A percentile compares a stretch with the other conserved stretches of the same genome.
phyloP scores from a whole-genome alignment of 352 stramenopile genomes.

The Phytophthora ramorum region DNA sequence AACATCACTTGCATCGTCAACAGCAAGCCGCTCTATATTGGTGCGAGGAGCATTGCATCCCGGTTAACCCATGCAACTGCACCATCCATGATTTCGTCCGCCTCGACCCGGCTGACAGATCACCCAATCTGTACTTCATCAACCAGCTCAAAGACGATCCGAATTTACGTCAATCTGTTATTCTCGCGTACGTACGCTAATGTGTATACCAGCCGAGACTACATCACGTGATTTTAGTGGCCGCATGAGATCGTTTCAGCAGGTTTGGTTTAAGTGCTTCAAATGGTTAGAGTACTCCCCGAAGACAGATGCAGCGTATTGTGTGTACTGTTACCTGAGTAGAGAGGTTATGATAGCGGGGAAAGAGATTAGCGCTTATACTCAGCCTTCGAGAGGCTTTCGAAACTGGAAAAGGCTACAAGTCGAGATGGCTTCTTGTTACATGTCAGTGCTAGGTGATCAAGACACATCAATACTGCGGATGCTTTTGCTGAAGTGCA shows the following conservation, averaged over 20 bases:
- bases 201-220: neutral
- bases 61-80: neutral
- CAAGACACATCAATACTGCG: neutral
- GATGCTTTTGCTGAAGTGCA: neutral
- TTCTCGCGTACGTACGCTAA: neutral
- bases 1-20: too few species aligned
- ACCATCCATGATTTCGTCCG: neutral
- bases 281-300: neutral
- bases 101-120: neutral
- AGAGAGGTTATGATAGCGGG: neutral
- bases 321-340: neutral
- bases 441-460: neutral
- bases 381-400: neutral
- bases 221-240: neutral
- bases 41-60: neutral
- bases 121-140: neutral
- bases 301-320: neutral
- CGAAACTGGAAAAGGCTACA: neutral
- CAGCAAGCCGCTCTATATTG: neutral
- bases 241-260: neutral
- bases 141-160: neutral
- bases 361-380: neutral
- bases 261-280: neutral
- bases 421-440: neutral
- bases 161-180: neutral